Conservation (phyloP, 2,329 filamentous ascomycete genomes). For the Grosmannia clavigera region DNA sequence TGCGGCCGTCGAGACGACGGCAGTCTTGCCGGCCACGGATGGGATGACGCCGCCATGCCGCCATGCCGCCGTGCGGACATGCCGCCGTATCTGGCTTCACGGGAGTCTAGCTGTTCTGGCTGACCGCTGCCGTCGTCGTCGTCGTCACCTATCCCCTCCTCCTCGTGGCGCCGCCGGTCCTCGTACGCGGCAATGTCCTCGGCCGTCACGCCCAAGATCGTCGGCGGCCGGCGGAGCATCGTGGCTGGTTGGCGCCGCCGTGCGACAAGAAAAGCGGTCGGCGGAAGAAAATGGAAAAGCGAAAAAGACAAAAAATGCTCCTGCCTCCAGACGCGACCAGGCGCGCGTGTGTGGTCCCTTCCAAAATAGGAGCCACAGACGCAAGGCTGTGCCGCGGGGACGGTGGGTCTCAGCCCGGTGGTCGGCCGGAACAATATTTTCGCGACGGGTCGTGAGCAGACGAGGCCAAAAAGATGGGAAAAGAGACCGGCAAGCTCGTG, state of each 20-base stretch:
- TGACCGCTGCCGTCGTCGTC: not conserved
- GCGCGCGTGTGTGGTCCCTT: too few relatives aligned
- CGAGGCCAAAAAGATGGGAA: too few relatives aligned
- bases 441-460: not conserved
- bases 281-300: not conserved
- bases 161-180: slow-evolving; percentile 28
- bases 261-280: too few relatives aligned
- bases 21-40: not conserved
- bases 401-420: too few relatives aligned
- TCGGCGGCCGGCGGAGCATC: slow-evolving; percentile 43
- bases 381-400: too few relatives aligned
- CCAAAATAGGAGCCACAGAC: too few relatives aligned
- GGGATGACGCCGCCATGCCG: not conserved
- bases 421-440: not conserved
- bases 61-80: not conserved
- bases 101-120: not conserved
- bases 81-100: not conserved
- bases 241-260: not conserved
- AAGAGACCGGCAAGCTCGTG: too few relatives aligned
- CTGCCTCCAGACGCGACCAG: too few relatives aligned
- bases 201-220: slow-evolving; percentile 53
- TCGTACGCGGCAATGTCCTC: slow-evolving; percentile 62
- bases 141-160: not conserved
- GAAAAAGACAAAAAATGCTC: not conserved
- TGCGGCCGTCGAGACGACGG: not conserved